These are phyloP conservation scores for Starmerella cellae DNA, from an alignment of 805 yeast genomes.

Conservation along the genomic window DNA sequence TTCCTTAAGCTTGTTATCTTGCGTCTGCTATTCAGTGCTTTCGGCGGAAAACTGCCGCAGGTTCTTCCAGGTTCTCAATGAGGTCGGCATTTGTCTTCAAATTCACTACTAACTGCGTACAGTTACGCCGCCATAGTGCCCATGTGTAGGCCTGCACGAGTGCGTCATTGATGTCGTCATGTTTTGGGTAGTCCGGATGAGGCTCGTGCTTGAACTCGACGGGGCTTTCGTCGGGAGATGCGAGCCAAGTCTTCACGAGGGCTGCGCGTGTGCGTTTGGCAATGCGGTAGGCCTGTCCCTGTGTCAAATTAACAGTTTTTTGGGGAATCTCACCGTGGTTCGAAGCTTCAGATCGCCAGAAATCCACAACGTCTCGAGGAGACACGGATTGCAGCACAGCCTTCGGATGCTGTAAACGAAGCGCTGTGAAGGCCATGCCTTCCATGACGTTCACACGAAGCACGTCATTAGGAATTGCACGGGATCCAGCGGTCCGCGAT, in stretches of 20 bases:
- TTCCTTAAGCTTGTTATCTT: too few relatives aligned
- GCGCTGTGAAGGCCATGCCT: conserved; percentile 32
- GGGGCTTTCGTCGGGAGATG: conserved; percentile 8
- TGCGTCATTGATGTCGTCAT: conserved; percentile 53
- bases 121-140: conserved; percentile 33
- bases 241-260: conserved; percentile 19
- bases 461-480: conserved; percentile 38
- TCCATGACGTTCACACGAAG: conserved; percentile 44
- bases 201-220: conserved; percentile 4
- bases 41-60: too few relatives aligned
- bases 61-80: too few relatives aligned
- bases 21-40: too few relatives aligned
- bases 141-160: conserved; percentile 48
- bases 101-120: neutral
- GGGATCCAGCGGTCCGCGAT: conserved; percentile 37
- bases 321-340: neutral
- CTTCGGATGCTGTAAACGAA: conserved; percentile 12
- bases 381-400: conserved; percentile 17
- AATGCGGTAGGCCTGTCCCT: conserved; percentile 13
- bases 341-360: conserved; percentile 16
- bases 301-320: neutral
- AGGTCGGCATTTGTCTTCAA: neutral
- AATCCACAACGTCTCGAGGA: conserved; percentile 21
- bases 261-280: conserved; percentile 21
- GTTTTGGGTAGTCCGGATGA: neutral